Percentiles rank a stretch among this genome's conserved stretches.
Conservation (phyloP, 2,329 filamentous ascomycete species). For the Orbilia oligospora region DNA sequence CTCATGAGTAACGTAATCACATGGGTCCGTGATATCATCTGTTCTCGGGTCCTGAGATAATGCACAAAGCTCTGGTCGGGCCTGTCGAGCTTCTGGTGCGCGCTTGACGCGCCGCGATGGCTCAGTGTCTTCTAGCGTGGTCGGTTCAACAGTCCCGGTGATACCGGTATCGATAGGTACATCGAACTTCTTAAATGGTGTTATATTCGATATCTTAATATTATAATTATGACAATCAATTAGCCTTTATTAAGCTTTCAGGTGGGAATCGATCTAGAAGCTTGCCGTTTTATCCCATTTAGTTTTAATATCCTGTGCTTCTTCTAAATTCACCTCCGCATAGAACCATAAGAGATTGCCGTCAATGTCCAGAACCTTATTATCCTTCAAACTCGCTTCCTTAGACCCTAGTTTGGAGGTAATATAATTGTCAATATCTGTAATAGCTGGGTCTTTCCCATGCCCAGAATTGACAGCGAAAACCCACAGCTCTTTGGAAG, state of each 20-base stretch:
- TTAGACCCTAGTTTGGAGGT: not conserved
- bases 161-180: not conserved
- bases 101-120: not conserved
- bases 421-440: conserved; percentile 4
- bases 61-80: conserved; percentile 1
- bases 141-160: no score
- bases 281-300: not conserved
- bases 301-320: not conserved
- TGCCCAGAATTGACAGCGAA: not conserved
- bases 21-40: not conserved
- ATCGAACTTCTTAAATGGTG: not conserved
- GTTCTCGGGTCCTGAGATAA: not conserved
- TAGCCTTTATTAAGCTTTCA: not conserved
- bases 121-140: not conserved
- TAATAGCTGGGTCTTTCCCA: conserved; percentile 1
- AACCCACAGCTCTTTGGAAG: not conserved
- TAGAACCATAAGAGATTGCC: not conserved
- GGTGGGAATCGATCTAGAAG: not conserved
- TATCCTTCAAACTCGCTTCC: not conserved
- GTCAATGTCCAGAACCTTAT: not conserved
- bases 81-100: not conserved
- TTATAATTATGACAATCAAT: not conserved
- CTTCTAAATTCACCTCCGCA: not conserved
- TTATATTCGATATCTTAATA: not conserved
- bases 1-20: not conserved